A percentile compares a stretch with the other conserved stretches of the same genome.
These are phyloP conservation scores for Quercus rubra DNA, from an alignment of 306 rosid species.

Conservation along the genomic window DNA sequence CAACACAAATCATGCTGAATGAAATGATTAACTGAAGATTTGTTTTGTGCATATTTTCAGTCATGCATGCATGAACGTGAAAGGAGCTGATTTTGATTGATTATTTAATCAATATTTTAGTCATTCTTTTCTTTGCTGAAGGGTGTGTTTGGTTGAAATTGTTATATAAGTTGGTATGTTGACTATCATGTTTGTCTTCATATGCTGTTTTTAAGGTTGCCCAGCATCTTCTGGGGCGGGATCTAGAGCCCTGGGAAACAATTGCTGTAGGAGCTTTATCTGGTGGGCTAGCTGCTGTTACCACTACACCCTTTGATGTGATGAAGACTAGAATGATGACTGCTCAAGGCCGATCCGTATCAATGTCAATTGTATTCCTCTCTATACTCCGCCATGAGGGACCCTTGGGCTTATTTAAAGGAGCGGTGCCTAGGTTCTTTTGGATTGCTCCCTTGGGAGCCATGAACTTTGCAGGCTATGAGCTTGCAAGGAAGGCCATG, in stretches of 20 bases:
- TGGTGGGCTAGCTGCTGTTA: constrained; percentile 94
- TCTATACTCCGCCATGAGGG: constrained; percentile 83
- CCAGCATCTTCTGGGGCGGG: constrained; percentile 68
- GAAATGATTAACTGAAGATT: neutral
- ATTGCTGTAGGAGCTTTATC: constrained; percentile 93
- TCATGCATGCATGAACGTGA: neutral
- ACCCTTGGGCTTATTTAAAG: constrained; percentile 90
- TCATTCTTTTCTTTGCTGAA: neutral
- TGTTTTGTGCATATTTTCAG: neutral
- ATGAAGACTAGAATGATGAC: constrained; percentile 99
- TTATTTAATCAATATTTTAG: neutral
- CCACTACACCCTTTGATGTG: constrained; percentile 94
- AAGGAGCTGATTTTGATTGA: neutral
- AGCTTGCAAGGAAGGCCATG: constrained; percentile 95
- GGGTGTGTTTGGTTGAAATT: neutral
- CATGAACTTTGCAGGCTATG: constrained; percentile 98
- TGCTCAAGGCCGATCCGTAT: constrained; percentile 72
- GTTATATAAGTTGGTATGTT: neutral
- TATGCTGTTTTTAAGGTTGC: constrained; percentile 49
- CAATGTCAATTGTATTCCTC: constrained; percentile 72
- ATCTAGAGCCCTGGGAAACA: constrained; percentile 94
- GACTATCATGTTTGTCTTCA: neutral
- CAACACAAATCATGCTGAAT: neutral
- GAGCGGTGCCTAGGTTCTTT: constrained; percentile 94
- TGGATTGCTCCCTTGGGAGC: constrained; percentile 99